Evolutionary conservation across 805 yeast species (phyloP).

Genomic region (Tetrapisispora taiwanensis): DNA sequence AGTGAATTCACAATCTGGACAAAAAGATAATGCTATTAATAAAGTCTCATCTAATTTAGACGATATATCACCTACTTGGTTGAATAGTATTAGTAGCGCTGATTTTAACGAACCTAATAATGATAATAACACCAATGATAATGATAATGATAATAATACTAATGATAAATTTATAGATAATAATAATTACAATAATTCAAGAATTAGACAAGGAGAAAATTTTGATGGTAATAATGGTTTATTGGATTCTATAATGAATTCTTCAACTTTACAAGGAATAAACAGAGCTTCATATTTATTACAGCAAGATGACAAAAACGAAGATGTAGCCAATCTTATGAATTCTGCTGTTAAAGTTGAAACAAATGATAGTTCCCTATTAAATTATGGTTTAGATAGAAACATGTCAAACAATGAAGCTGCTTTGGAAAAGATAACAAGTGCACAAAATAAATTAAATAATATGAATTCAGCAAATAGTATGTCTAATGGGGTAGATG

Average conservation of each 20-base stretch:
- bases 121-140: background rate
- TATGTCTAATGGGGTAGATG: slow-evolving; percentile 29
- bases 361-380: slow-evolving; percentile 2
- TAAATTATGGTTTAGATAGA: slow-evolving; percentile 1
- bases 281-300: slow-evolving; percentile 13
- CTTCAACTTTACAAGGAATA: slow-evolving; percentile 18
- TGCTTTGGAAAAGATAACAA: slow-evolving; percentile 1
- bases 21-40: background rate
- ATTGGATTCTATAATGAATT: slow-evolving; percentile 32
- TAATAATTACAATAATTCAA: background rate
- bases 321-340: background rate
- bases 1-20: background rate
- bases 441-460: slow-evolving; percentile 5
- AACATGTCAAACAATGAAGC: background rate
- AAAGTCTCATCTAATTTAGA: slow-evolving; percentile 2
- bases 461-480: slow-evolving; percentile 10
- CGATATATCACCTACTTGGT: slow-evolving; percentile 9
- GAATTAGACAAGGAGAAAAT: slow-evolving; percentile 7
- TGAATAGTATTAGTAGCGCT: background rate
- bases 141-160: slow-evolving; percentile 6
- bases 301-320: slow-evolving; percentile 10
- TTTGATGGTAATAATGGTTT: slow-evolving; percentile 21
- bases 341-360: background rate
- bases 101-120: background rate
- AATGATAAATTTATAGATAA: slow-evolving; percentile 9